Evolutionary conservation across 1,139 yeast genomes (phyloP).

Genomic region (Zygosaccharomyces pseudobailii): DNA sequence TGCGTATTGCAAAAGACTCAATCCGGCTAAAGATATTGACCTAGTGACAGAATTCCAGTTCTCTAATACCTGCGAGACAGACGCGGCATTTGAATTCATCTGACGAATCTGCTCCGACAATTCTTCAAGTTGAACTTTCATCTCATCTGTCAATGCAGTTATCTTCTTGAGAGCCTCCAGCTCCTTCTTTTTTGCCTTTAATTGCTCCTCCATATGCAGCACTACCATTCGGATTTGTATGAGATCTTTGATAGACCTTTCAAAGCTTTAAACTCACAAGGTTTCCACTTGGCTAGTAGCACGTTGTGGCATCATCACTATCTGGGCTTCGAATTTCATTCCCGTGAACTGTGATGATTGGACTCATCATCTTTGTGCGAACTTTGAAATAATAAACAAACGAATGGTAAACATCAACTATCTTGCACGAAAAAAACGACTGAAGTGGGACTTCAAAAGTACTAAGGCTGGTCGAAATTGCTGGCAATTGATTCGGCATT

Average conservation of each 20-base stretch:
- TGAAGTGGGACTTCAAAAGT: neutral
- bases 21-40: constrained; percentile 32
- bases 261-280: neutral
- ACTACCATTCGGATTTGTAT: neutral
- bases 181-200: constrained; percentile 24
- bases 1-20: constrained; percentile 30
- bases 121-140: constrained; percentile 27
- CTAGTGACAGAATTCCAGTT: constrained; percentile 32
- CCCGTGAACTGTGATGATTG: neutral
- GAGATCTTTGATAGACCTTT: neutral
- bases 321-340: neutral
- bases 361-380: constrained; percentile 1
- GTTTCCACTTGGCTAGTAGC: neutral
- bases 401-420: constrained; percentile 1
- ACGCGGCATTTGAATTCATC: constrained; percentile 27
- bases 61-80: constrained; percentile 26
- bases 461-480: neutral
- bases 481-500: neutral
- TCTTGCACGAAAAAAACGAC: neutral
- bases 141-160: constrained; percentile 25
- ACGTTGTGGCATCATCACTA: neutral
- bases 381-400: neutral
- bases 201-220: constrained; percentile 14
- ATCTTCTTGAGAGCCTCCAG: constrained; percentile 27
- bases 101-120: constrained; percentile 25